Evolutionary conservation across 257 asterid species (phyloP), one percentile per base, ranked within the genome.

Genomic region (Nyctanthes arbortristis): DNA sequence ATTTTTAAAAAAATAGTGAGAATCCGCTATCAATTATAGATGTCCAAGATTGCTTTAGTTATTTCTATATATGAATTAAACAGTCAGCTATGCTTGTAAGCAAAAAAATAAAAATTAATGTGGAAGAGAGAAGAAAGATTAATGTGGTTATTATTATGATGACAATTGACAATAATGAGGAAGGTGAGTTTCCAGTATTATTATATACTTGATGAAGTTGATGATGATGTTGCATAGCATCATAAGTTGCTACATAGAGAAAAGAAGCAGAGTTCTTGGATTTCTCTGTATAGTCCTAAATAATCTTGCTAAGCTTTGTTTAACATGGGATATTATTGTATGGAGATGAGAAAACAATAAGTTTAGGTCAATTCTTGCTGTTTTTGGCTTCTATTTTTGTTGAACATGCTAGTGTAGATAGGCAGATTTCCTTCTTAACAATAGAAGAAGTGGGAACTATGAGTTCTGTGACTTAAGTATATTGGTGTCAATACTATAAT

Each of bases 381-480:
- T 22, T 69, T 56, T 32, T 22, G 7, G 64, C 40, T 31, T 56
- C 52, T 34, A 28, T 49, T 25, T 25, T 63, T 28, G 64, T 56
- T 40, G 61, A 16, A 22, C 47, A 36, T 64, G 58, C 34, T 27
- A 32, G 37, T 43, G 28, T 28, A 14, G 54, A 34, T 34, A 34
- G 31, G 28, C 58, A 24, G 39, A 9, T 61, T 37, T 30, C 11
- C 40, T 14, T 66, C 60, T 47, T 45, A 36, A 10, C 28, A 49
- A 13, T 49, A 6, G 25, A 20, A 30, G 35, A 45, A 55, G 60
- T 20, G 43, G 16, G 45, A 5, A 31, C n/a, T n/a, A 30, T 8
- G 69, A 36, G 24, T 63, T 57, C 28, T 64, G 47, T 33, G 14
- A 25, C 68, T 36, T 66, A 18, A 18, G 58, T 49, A 18, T 11